These are phyloP conservation scores for Drechslera avenae DNA, from an alignment of 2,329 filamentous ascomycete species.

Conservation along the genomic window DNA sequence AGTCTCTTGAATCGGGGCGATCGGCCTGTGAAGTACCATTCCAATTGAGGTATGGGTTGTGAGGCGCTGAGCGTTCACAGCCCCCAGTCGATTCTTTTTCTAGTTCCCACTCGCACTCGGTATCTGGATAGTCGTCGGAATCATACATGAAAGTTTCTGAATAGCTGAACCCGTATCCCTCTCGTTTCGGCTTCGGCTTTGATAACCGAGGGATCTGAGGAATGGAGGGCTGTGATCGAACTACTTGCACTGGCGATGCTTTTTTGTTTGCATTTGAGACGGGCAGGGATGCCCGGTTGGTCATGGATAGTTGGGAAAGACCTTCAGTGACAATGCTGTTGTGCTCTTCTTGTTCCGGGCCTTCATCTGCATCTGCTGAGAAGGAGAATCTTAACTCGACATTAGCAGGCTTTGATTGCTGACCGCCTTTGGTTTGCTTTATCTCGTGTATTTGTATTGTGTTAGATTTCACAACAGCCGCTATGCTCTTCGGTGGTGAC, in stretches of 20 bases:
- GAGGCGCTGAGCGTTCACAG: background rate
- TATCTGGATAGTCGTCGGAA: constrained; percentile 33
- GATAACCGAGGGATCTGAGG: constrained; percentile 10
- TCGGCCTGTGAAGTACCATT: background rate
- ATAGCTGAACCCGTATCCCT: constrained; percentile 35
- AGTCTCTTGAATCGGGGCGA: background rate
- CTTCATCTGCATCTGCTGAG: constrained; percentile 2
- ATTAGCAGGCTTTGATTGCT: constrained; percentile 3
- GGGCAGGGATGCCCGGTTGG: background rate
- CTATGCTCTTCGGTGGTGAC: background rate
- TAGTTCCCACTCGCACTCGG: constrained; percentile 21
- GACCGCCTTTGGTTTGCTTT: background rate
- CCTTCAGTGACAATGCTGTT: constrained; percentile 4
- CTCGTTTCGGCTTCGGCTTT: constrained; percentile 25
- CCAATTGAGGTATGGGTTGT: constrained; percentile 4
- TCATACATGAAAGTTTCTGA: constrained; percentile 27
- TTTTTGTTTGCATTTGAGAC: background rate
- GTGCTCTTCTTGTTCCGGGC: background rate
- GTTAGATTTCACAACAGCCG: constrained; percentile 1
- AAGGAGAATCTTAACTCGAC: constrained; percentile 27
- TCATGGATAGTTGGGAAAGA: constrained; percentile 12
- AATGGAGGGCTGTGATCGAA: background rate
- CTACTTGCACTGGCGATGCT: background rate
- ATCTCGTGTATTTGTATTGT: background rate
- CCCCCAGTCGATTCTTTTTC: background rate